These are phyloP conservation scores for Geotrichum restrictum DNA, from an alignment of 1,139 yeast species.

Conservation along the genomic window DNA sequence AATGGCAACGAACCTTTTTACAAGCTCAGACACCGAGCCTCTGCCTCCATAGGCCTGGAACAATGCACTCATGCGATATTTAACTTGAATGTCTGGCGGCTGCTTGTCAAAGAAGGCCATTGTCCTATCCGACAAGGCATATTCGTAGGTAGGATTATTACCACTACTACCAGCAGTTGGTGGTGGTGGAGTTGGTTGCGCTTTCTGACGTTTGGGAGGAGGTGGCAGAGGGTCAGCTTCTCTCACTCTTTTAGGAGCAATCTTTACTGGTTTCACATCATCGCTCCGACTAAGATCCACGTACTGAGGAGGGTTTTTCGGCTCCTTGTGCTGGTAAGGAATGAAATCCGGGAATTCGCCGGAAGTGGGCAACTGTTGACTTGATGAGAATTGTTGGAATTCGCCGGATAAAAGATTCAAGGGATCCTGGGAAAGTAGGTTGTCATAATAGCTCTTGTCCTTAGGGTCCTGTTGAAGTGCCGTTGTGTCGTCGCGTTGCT, in stretches of 20 bases:
- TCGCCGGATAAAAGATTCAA: background rate
- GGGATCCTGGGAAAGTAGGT: background rate
- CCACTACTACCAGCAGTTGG: background rate
- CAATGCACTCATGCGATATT: slow-evolving; percentile 14
- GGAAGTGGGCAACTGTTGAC: background rate
- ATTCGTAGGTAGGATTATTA: background rate
- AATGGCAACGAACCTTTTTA: slow-evolving; percentile 11
- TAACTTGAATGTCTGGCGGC: slow-evolving; percentile 16
- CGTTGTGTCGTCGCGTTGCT: background rate
- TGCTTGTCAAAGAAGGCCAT: slow-evolving; percentile 16
- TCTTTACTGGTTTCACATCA: background rate
- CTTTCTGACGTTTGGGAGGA: slow-evolving; percentile 6
- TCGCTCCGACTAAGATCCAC: background rate
- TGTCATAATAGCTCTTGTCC: slow-evolving; percentile 4
- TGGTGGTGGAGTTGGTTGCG: background rate
- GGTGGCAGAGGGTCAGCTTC: background rate
- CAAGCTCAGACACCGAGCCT: slow-evolving; percentile 13
- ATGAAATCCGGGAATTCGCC: background rate
- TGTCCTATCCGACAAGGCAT: slow-evolving; percentile 10
- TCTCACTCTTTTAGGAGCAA: background rate
- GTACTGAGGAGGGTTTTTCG: background rate
- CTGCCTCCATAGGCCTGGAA: slow-evolving; percentile 11
- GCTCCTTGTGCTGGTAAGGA: slow-evolving; percentile 3
- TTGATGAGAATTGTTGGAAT: background rate
- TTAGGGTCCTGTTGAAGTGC: background rate